A percentile compares a stretch with the other conserved stretches of the same genome.
Conservation (phyloP, 106 monocot genomes). For the Phalaenopsis equestris region DNA sequence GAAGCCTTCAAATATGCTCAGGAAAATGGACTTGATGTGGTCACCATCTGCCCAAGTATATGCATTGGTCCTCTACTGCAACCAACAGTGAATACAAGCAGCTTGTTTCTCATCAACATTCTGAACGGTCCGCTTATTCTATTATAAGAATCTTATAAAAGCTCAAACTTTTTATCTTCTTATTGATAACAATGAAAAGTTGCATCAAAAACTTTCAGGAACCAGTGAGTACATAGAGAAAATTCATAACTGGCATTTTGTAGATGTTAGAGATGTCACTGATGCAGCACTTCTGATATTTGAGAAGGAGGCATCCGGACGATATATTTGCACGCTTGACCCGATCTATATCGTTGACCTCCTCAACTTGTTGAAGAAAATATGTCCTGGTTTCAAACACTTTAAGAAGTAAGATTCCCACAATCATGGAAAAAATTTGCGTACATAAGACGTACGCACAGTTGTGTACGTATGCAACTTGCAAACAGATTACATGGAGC, state of each 20-base stretch:
- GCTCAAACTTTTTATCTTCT: no score
- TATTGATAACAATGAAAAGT: no score
- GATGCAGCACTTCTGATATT: conserved; percentile 52
- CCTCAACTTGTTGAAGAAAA: conserved; percentile 28
- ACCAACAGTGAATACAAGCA: conserved; percentile 42
- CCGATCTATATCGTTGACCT: conserved; percentile 15
- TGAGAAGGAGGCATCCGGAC: conserved; percentile 53
- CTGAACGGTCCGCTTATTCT: conserved; percentile 35
- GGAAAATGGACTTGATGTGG: conserved; percentile 31
- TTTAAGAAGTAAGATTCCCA: conserved; percentile 17
- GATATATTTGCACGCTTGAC: conserved; percentile 28
- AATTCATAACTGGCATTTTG: conserved; percentile 5
- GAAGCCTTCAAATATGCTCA: conserved; percentile 52
- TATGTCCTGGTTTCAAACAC: background rate
- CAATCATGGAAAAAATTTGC: no score
- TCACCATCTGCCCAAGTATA: conserved; percentile 38
- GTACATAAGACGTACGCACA: no score
- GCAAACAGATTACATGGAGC: no score
- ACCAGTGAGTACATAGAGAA: background rate
- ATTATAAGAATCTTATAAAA: no score
- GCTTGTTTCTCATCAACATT: conserved; percentile 28
- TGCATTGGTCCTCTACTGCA: conserved; percentile 23
- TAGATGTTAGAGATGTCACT: conserved; percentile 63
- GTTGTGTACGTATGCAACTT: no score
- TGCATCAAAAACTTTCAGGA: background rate